Evolutionary conservation across 73 alveolate genomes (phyloP), one percentile per base, ranked within the genome.

Genomic region (Halteria grandinella): DNA sequence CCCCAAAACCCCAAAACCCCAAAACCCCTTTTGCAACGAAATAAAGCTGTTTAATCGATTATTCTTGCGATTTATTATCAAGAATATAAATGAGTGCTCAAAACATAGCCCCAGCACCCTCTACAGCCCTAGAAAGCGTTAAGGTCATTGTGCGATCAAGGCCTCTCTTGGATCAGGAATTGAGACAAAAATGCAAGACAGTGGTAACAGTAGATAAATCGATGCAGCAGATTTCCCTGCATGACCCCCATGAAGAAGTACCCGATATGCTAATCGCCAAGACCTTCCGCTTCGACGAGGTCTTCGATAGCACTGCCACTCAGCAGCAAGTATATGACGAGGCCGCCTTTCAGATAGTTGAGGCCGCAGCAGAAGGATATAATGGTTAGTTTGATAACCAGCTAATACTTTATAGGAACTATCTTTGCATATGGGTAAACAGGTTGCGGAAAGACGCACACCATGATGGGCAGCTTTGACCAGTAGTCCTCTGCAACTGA

Each of bases 371-470:
- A 36, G 95, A 96, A 78, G 99, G 99, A 36, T 96, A 96, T 84
- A 96, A 96, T 77, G 98, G 99, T 15, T 28, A 39, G 37, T 8
- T 31, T 15, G 31, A 31, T 32, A n/a, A n/a, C n/a, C n/a, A n/a
- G n/a, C n/a, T 14, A 33, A 7, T 2, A 23, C 27, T 11, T 23
- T 18, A 6, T 51, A 70, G 97, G 97, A 17, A 96, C 99, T 28
- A 91, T 96, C 0, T 96, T 96, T 83, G 99, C 99, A 0, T 96
- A 96, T 91, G 99, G 99, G 25, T 90, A 96, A 79, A 96, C 99
- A 8, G 99, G 99, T 6, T 89, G 99, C 41, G 99, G 99, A 6
- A 96, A 96, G 72, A 96, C 99, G 20, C 97, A 94, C 75, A 96
- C 99, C 11, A 96, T 96, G 99, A 97, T 94, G 14, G 99, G 99